Evolutionary conservation across 257 asterid species (phyloP), one percentile per base, ranked within the genome.

Genomic region (Solanum peruvianum): DNA sequence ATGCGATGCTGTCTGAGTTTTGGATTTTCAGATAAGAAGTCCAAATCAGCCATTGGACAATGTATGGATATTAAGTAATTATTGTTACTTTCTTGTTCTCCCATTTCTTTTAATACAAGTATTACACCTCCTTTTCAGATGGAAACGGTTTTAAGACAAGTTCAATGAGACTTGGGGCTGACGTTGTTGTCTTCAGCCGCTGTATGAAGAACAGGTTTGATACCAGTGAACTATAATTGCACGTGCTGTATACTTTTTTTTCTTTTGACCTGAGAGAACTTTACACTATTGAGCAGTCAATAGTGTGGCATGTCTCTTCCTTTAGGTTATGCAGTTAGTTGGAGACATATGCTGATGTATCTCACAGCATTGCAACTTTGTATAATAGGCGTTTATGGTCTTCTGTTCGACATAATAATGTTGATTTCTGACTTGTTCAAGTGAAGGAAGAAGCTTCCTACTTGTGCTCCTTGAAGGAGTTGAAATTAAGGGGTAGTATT

Each of bases 131-230:
- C 83, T 91, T 72, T 94, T 89, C 93, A 96, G 99, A 96, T 91
- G 99, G 99, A 87, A 96, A 96, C 90, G 99, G 99, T 77, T 96
- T 96, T 87, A 96, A 96, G 91, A 96, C 99, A 84, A 96, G 99
- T 90, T 91, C 98, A 44, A 96, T 96, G 99, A 93, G 99, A 90
- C 99, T 96, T 60, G 99, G 99, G 49, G 95, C 98, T 14, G 99
- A 95, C 67, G 98, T 92, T 62, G 88, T 96, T 89, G 98, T 96
- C 89, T 94, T 96, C 92, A 96, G 97, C 88, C 97, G 98, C 83
- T 58, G 88, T 91, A 88, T 33, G 49, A 89, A 86, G 87, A 72
- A 88, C 93, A 93, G 98, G 99, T 95, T 20, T 21, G 87, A 56
- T 47, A 29, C 85, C 29, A 27, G 85, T 80, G 42, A 56, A 77